phyloP scores from a whole-genome alignment of 192 early-diverging fungal species.

The Umbelopsis ramanniana region DNA sequence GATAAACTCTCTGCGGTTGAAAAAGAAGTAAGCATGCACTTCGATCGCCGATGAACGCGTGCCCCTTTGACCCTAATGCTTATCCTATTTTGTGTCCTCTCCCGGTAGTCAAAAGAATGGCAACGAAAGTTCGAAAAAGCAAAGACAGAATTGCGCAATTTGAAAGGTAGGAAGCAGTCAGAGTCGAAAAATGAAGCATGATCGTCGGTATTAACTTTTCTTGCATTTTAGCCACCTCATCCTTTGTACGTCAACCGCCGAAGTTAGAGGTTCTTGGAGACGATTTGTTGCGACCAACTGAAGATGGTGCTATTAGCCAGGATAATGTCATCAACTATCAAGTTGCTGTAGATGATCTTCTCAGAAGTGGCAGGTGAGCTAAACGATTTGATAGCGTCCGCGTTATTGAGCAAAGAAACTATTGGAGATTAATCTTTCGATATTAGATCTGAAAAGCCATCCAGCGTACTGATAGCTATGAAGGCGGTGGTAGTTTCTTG shows the following conservation, averaged over 20 bases:
- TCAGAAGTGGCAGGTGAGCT: conserved; percentile 71
- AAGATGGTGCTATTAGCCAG: conserved; percentile 73
- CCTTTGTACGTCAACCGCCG: conserved; percentile 50
- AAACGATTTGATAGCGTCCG: background rate
- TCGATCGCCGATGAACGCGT: background rate
- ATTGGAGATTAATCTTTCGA: conserved; percentile 3
- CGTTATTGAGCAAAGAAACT: background rate
- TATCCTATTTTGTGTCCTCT: conserved; percentile 10
- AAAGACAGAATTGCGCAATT: conserved; percentile 52
- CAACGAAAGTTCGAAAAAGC: conserved; percentile 56
- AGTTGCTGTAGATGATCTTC: conserved; percentile 79
- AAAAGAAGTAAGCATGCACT: conserved; percentile 37
- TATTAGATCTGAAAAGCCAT: conserved; percentile 65
- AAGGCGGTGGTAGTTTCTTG: conserved; percentile 82
- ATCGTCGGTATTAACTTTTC: background rate
- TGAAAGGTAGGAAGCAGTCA: conserved; percentile 43
- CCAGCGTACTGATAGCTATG: conserved; percentile 82
- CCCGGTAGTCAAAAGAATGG: conserved; percentile 40
- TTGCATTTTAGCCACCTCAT: conserved; percentile 36
- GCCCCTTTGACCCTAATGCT: background rate
- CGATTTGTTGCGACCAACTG: conserved; percentile 35
- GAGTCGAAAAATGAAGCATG: no score
- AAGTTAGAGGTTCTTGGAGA: conserved; percentile 41
- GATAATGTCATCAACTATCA: conserved; percentile 76
- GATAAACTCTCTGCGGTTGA: conserved; percentile 53